Conservation (phyloP, 345 rosid genomes). For the Syzygium jambos region DNA sequence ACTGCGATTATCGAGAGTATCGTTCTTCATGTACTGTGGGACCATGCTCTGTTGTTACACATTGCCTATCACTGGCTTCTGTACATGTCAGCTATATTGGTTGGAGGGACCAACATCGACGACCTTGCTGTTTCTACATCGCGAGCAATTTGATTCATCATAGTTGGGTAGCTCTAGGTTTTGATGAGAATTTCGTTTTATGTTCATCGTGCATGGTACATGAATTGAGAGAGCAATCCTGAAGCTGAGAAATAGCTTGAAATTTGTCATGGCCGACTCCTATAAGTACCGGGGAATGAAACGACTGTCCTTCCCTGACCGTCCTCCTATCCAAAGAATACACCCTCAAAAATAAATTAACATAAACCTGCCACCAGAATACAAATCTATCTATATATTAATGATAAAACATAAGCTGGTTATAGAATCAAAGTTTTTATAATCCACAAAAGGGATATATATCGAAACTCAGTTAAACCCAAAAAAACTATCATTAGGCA, state of each 20-base stretch:
- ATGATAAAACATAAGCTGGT: too few species aligned
- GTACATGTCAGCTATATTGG: neutral
- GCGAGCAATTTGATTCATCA: neutral
- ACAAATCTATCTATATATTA: too few species aligned
- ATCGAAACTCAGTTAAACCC: too few species aligned
- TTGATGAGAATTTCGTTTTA: neutral
- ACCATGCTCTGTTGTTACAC: slow-evolving; percentile 2
- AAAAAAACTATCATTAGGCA: too few species aligned
- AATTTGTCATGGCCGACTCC: neutral
- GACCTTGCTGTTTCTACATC: neutral
- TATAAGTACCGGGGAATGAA: too few species aligned
- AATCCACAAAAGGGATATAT: too few species aligned
- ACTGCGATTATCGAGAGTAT: slow-evolving; percentile 6
- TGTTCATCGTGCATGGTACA: neutral
- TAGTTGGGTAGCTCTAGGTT: neutral
- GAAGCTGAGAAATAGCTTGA: neutral
- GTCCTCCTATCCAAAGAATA: too few species aligned
- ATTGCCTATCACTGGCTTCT: neutral
- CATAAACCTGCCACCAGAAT: too few species aligned
- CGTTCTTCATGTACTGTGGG: slow-evolving; percentile 8
- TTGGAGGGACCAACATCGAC: neutral
- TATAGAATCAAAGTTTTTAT: too few species aligned
- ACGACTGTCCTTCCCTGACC: too few species aligned
- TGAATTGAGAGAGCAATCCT: neutral
- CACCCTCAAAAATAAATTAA: too few species aligned